A percentile compares a stretch with the other conserved stretches of the same genome.
Evolutionary conservation across 1,139 yeast species (phyloP).

Genomic region (Lizanozyma gosingica): DNA sequence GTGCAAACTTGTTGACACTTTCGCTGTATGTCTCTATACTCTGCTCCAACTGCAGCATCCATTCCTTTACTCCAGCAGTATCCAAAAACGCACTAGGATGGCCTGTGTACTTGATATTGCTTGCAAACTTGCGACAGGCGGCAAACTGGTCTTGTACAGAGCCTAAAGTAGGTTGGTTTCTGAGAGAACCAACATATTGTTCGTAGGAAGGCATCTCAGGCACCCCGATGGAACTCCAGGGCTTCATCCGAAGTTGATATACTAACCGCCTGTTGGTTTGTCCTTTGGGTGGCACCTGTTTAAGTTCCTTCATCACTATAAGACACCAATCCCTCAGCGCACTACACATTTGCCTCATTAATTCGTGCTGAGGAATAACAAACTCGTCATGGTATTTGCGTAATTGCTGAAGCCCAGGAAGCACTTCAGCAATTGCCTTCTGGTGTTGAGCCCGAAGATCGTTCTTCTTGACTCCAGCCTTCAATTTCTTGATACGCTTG

Average conservation of each 20-base stretch:
- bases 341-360: slow-evolving; percentile 25
- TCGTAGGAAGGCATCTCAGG: slow-evolving; percentile 54
- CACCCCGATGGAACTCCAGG: slow-evolving; percentile 75
- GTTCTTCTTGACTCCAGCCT: slow-evolving; percentile 33
- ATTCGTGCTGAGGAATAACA: slow-evolving; percentile 24
- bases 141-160: not conserved
- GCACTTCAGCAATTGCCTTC: slow-evolving; percentile 10
- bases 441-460: slow-evolving; percentile 18
- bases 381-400: slow-evolving; percentile 12
- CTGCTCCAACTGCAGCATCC: not conserved
- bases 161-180: not conserved
- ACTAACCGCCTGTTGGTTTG: slow-evolving; percentile 24
- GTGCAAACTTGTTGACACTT: not conserved
- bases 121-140: not conserved
- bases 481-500: slow-evolving; percentile 42
- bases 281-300: not conserved
- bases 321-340: slow-evolving; percentile 12
- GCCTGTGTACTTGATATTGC: not conserved
- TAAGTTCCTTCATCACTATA: slow-evolving; percentile 7
- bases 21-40: not conserved
- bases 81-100: not conserved
- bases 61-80: not conserved
- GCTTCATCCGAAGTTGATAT: slow-evolving; percentile 68
- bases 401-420: slow-evolving; percentile 18
- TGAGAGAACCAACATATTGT: not conserved